A percentile compares a stretch with the other conserved stretches of the same genome.
These are phyloP conservation scores for Petasospora fabianii DNA, from an alignment of 1,139 yeast genomes.

Conservation along the genomic window DNA sequence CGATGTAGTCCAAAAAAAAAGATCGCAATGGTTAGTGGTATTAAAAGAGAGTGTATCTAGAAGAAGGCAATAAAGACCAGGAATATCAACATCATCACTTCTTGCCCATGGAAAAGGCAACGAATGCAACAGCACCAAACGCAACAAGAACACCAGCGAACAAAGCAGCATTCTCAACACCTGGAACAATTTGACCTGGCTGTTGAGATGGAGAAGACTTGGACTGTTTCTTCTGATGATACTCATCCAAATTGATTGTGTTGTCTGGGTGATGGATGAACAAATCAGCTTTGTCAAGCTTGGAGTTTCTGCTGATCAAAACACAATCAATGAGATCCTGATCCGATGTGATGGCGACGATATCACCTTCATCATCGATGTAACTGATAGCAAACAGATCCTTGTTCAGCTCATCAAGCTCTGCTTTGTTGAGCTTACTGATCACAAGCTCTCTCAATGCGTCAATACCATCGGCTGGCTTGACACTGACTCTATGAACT, in stretches of 20 bases:
- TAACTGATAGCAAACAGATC: conserved; percentile 65
- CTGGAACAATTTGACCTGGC: conserved; percentile 39
- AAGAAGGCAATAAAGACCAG: neutral
- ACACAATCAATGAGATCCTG: conserved; percentile 73
- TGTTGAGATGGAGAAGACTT: conserved; percentile 7
- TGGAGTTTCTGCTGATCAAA: conserved; percentile 44
- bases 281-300: conserved; percentile 64
- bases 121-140: conserved; percentile 51
- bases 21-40: too few relatives aligned
- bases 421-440: conserved; percentile 39
- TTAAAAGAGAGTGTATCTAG: neutral
- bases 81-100: conserved; percentile 1
- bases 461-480: conserved; percentile 45
- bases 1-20: too few relatives aligned
- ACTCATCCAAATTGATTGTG: conserved; percentile 31
- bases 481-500: conserved; percentile 57
- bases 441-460: conserved; percentile 44
- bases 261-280: conserved; percentile 68
- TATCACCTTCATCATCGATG: conserved; percentile 81
- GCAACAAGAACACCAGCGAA: conserved; percentile 63
- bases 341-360: conserved; percentile 72
- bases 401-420: conserved; percentile 39
- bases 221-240: conserved; percentile 18
- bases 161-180: conserved; percentile 55
- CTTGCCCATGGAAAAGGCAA: conserved; percentile 21